Evolutionary conservation across 345 rosid species (phyloP).

Genomic region (Kernera saxatilis): DNA sequence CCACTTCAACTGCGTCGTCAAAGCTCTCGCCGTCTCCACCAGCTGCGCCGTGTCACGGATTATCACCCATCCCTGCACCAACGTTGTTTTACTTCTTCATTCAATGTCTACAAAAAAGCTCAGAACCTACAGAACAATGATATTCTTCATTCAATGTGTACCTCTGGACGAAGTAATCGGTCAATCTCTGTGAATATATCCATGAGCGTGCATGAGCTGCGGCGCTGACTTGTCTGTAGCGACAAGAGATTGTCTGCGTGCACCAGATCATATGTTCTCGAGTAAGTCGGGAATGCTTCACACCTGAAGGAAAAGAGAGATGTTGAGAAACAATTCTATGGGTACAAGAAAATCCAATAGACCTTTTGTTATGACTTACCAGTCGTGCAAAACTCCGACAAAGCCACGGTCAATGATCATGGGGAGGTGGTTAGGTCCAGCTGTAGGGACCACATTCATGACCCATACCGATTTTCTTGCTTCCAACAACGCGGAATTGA

Average conservation of each 20-base stretch:
- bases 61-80: slow-evolving; percentile 90
- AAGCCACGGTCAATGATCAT: slow-evolving; percentile 89
- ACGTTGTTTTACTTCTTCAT: not conserved
- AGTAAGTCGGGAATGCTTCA: slow-evolving; percentile 89
- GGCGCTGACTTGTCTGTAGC: slow-evolving; percentile 45
- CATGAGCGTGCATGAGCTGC: slow-evolving; percentile 43
- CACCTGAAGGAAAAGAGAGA: slow-evolving; percentile 53
- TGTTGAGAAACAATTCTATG: not conserved
- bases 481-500: slow-evolving; percentile 80
- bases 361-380: slow-evolving; percentile 42
- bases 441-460: slow-evolving; percentile 91
- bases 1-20: slow-evolving; percentile 75
- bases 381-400: slow-evolving; percentile 85
- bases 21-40: slow-evolving; percentile 71
- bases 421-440: slow-evolving; percentile 79
- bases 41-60: slow-evolving; percentile 67
- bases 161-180: slow-evolving; percentile 98
- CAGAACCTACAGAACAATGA: not conserved
- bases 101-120: not conserved
- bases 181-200: slow-evolving; percentile 79
- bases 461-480: slow-evolving; percentile 90
- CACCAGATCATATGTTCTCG: slow-evolving; percentile 93
- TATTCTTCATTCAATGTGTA: not conserved
- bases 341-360: not conserved
- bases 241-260: slow-evolving; percentile 80